phyloP scores from a whole-genome alignment of 805 yeast genomes.

The Wickerhamiella azymoides region DNA sequence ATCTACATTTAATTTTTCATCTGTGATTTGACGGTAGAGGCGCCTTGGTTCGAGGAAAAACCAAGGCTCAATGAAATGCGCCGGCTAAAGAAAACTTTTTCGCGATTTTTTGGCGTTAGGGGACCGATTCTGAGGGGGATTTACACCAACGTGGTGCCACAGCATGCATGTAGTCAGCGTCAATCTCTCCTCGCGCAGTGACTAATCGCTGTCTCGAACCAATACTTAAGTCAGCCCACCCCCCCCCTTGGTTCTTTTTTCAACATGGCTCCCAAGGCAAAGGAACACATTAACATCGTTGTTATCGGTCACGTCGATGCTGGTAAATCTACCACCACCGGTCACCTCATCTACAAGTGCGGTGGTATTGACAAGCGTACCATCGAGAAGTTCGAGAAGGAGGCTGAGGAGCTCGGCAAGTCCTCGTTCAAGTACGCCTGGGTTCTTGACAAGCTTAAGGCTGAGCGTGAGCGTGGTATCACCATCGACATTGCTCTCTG shows the following conservation, averaged over 20 bases:
- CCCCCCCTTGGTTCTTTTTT: not conserved
- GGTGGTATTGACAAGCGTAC: constrained; percentile 98
- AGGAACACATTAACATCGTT: constrained; percentile 98
- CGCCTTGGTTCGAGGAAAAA: not conserved
- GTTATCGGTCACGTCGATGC: constrained; percentile 99
- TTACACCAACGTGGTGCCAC: not conserved
- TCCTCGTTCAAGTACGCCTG: constrained; percentile 97
- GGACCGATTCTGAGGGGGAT: not conserved
- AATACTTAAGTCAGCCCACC: constrained; percentile 5
- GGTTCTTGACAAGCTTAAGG: constrained; percentile 91
- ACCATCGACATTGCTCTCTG: constrained; percentile 88
- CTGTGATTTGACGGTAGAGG: not conserved
- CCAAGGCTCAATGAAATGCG: not conserved
- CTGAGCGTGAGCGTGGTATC: constrained; percentile 96
- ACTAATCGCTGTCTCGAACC: not conserved
- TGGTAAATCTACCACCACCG: constrained; percentile 97
- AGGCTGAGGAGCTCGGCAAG: constrained; percentile 94
- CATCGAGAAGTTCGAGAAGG: constrained; percentile 95
- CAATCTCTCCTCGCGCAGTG: not conserved
- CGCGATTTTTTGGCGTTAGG: not conserved
- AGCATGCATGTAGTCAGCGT: not conserved
- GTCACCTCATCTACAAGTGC: constrained; percentile 98
- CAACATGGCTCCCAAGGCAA: constrained; percentile 41
- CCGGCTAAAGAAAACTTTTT: not conserved
- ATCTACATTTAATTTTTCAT: not conserved